Evolutionary conservation across 352 stramenopile species (phyloP), one percentile per base, ranked within the genome.

Genomic region (Globisporangium iwayamae): DNA sequence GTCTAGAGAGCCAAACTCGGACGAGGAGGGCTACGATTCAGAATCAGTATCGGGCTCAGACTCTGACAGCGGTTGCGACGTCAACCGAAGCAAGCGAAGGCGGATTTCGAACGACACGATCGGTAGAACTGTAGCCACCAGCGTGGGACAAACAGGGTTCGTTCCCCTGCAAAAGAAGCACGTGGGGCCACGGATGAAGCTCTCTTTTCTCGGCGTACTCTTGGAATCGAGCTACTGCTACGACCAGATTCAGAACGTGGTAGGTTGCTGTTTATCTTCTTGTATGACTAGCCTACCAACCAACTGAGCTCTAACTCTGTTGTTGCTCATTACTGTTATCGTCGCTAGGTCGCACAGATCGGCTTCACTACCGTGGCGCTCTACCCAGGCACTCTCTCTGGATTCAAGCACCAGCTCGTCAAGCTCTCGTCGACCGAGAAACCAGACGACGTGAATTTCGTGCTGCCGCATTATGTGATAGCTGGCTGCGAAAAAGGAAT

Each of bases 381-480:
- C 5, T 36, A 47, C 34, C 53, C 53, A 11, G 32, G n/a, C 1
- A 34, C 53, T 20, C n/a, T 59, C 32, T 59, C 53, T 22, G 53
- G 53, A 10, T 59, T 59, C n/a, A 28, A 34, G 53, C 53, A 59
- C 34, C n/a, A 59, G 32, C 30, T 59, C 18, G 7, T 59, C 9
- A 34, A 30, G 53, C 34, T 59, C 14, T 10, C 53, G 14, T 2
- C 34, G 32, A 28, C 13, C 8, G 34, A 59, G 13, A 34, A 43
- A 32, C 48, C 25, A 10, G 53, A 59, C 34, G 34, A 59, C 53
- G n/a, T 59, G n/a, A 36, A 59, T 34, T 59, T 59, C 47, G 32
- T 59, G 10, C 34, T 59, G n/a, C 53, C 53, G n/a, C 53, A 59
- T 16, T 59, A 59, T n/a, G 53, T 47, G 53, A 59, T 59, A 34